Evolutionary conservation across 2,329 filamentous ascomycete genomes (phyloP), one percentile per base, ranked within the genome.

Genomic region (Teratosphaeria destructans): DNA sequence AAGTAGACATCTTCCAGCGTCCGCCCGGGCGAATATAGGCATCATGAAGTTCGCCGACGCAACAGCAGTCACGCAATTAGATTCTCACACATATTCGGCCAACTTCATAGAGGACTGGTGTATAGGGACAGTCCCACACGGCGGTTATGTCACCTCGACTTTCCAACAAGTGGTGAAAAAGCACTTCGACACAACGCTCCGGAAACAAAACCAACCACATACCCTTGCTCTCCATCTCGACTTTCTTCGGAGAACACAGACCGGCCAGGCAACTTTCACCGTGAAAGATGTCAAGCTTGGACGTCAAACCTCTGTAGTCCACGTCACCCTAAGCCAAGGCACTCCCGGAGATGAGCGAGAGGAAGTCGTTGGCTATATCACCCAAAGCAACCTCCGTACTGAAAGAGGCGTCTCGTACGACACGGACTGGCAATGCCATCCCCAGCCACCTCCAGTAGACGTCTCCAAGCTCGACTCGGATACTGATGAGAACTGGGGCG

Each of bases 91-190:
- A 16, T 88, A 88, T 69, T 74, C 77, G 29, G 79, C 80, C 35
- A 66, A 78, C 61, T 79, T 88, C 37, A 72, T 75, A 47, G 74
- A 79, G 43, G 81, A 83, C 65, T 88, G 85, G 84, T 82, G 81
- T 64, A 86, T 89, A 64, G 85, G 85, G 59, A 39, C 67, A 86
- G 87, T 89, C 12, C 86, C 86, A 5, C 85, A 90, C 71, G 87
- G 87, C 57, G 87, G 87, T 60, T 87, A 86, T 66, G 82, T 88
- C 16, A 85, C 85, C 10, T 79, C 84, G 0, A 77, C 81, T 55
- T 79, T 90, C 62, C 78, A 87, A 62, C 78, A 79, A 58, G 82
- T 85, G 19, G 83, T 83, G 27, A 73, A 75, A 10, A 78, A 75
- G 2, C 85, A 88, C 71, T 86, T 86, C 74, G 72, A 64, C 29